These are phyloP conservation scores for Penicillium simplicissimum DNA, from an alignment of 495 filamentous ascomycete species.

Conservation along the genomic window DNA sequence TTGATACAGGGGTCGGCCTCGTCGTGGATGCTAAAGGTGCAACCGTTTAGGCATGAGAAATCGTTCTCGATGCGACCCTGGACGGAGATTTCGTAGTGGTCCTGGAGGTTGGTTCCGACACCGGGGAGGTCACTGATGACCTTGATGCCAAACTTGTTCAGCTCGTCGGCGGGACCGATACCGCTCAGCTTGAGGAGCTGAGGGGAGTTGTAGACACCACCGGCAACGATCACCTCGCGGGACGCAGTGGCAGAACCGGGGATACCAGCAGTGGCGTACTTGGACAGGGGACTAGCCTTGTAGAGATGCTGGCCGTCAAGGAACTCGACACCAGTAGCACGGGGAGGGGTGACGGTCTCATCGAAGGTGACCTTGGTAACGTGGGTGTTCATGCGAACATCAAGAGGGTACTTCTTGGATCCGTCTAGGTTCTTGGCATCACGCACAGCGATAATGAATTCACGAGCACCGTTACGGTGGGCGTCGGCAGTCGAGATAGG, in stretches of 20 bases:
- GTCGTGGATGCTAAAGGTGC: conserved; percentile 12
- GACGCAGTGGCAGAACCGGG: conserved; percentile 49
- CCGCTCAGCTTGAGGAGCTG: conserved; percentile 66
- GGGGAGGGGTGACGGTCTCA: conserved; percentile 40
- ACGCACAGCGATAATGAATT: conserved; percentile 53
- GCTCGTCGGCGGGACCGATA: conserved; percentile 53
- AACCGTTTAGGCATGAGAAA: conserved; percentile 36
- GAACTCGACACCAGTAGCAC: conserved; percentile 65
- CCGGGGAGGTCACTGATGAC: conserved; percentile 56
- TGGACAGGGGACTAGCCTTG: conserved; percentile 51
- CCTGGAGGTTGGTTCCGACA: conserved; percentile 68
- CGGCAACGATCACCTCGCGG: conserved; percentile 59
- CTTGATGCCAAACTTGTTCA: conserved; percentile 49
- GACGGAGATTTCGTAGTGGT: conserved; percentile 60
- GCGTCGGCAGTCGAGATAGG: conserved; percentile 49
- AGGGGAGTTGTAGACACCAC: conserved; percentile 61
- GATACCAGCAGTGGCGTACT: conserved; percentile 30
- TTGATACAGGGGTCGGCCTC: conserved; percentile 12
- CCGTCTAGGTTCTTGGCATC: conserved; percentile 52
- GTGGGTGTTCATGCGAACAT: conserved; percentile 57
- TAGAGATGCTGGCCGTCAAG: conserved; percentile 62
- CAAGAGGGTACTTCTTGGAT: conserved; percentile 54
- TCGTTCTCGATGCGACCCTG: conserved; percentile 42
- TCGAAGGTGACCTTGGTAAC: conserved; percentile 65
- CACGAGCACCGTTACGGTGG: conserved; percentile 51